Evolutionary conservation across 139 green algal genomes (phyloP), one percentile per base, ranked within the genome.

Genomic region (Nannochloris sp.): DNA sequence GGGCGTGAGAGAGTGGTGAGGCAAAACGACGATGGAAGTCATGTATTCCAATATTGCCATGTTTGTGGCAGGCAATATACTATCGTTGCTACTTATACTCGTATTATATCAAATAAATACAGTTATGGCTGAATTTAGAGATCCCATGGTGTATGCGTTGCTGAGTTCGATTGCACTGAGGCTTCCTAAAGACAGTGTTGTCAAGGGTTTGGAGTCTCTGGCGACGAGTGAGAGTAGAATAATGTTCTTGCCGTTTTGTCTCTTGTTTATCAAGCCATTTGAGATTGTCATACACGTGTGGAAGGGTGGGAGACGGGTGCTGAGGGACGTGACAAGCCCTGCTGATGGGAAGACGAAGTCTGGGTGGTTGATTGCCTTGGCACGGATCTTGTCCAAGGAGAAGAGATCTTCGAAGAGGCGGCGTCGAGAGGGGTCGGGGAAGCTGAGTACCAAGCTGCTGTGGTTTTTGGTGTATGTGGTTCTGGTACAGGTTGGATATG

Each of bases 101-200:
- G 62, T 79, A 8, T 28, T 85, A 10, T 86, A 70, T 63, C 62
- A 73, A 40, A 49, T 78, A n/a, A 82, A 67, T 63, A 45, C 63
- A 23, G 56, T 87, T 6, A 33, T 84, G 31, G 53, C 63, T 3
- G 73, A 74, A 11, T 86, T 82, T 46, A 59, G 65, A 4, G 77
- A 80, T 49, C 55, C 71, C 5, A 65, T 86, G 58, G 58, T 87
- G 10, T 87, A 81, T 58, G 76, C 75, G 1, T 68, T 81, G 30
- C 70, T 87, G 4, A 79, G 67, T 61, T 69, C 46, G n/a, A 68
- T 86, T 29, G 78, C 81, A 2, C 63, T 87, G 57, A 63, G 80
- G 5, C 69, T 73, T 29, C 48, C 73, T 20, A 86, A 86, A 37
- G 67, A 71, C 2, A 77, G 61, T 17, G 50, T 87, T 26, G 73